Base-by-base conservation (phyloP, 768 basidiomycete species). In the Hypholoma sublateritium region DNA sequence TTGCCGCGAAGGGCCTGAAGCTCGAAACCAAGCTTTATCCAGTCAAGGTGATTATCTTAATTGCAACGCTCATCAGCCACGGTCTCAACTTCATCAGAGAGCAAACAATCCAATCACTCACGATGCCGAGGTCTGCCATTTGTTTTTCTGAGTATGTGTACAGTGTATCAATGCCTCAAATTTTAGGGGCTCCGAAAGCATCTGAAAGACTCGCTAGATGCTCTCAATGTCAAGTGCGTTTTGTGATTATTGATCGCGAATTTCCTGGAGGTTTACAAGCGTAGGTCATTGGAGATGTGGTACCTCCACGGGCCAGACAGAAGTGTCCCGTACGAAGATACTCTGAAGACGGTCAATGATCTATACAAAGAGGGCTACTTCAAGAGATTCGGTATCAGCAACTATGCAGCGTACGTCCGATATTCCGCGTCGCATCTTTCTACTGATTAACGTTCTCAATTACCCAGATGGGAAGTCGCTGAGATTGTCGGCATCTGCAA, bases 251-350 rank as follows among this genome's bases (percentile, higher is more conserved):
- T 47, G 53, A 19, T 21, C 8, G 51, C 14, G 1, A 49, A 14
- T 43, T 12, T 13, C 32, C n/a, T 73, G 34, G 55, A 61, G 22
- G 22, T 25, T 73, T 70, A 17, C 17, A 25, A 6, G 9, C 5
- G 25, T 77, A 71, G 80, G 68, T 66, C 78, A 66, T 50, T 76
- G 75, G 71, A 79, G 71, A 63, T 76, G 63, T 75, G 82, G 68
- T 87, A 86, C 59, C 70, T 87, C 28, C 86, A 87, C 57, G 80
- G 76, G 11, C 86, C 86, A 1, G 85, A 88, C 63, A 75, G 81
- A 22, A 77, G 72, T 13, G 79, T 83, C 3, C 80, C 84, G 0
- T 86, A 81, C 53, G 80, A 83, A 61, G 75, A 81, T 6, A 87
- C 85, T 0, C 59, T 82, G 22, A 77, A 77, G 25, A 81, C 77